Base-by-base conservation (phyloP, 1,139 yeast species). In the Suhomyces kunorum region DNA sequence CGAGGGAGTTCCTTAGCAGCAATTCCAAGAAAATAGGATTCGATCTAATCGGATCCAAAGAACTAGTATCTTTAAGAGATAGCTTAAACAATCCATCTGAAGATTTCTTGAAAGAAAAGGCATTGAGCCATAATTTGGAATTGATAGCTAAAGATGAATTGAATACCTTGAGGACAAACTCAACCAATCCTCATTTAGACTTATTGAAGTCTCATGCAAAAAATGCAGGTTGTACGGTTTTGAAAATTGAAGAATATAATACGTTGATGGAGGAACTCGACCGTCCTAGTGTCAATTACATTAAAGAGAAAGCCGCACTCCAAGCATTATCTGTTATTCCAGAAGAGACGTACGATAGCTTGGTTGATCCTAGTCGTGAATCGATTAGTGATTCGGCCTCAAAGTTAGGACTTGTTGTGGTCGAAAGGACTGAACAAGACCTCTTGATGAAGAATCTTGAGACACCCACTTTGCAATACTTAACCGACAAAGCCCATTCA, bases 381-480 rank as follows among this genome's bases (percentile, higher is more conserved):
- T 31, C 42, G 4, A 36, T 60, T 3, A 32, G 28, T 5, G 38
- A 35, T 2, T 40, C 43, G 8, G 62, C 60, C 7, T 33, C 51
- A 1, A 53, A 48, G 18, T 42, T 42, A 3, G 59, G 58, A 4
- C 46, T 51, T 20, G 31, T 47, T n/a, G 39, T 46, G 11, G 28
- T 49, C 23, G 45, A 47, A 4, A 45, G 44, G 28, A 38, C 38
- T 31, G 61, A 54, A 35, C 43, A 46, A 32, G 44, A 44, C n/a
- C 33, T 38, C 17, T 44, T 57, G 43, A 45, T 43, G 17, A 34
- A 48, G 6, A 36, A 39, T 5, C 19, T 60, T 17, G 58, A 56
- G 1, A 23, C 48, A 2, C 74, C 75, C 5, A 30, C 54, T 3
- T 19, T 54, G 12, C 61, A 58, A 2, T 58, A 58, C 44, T 50